Percentiles rank a stretch among this genome's conserved stretches.
Evolutionary conservation across 805 yeast species (phyloP).

Genomic region (Yarrowia keelungensis): DNA sequence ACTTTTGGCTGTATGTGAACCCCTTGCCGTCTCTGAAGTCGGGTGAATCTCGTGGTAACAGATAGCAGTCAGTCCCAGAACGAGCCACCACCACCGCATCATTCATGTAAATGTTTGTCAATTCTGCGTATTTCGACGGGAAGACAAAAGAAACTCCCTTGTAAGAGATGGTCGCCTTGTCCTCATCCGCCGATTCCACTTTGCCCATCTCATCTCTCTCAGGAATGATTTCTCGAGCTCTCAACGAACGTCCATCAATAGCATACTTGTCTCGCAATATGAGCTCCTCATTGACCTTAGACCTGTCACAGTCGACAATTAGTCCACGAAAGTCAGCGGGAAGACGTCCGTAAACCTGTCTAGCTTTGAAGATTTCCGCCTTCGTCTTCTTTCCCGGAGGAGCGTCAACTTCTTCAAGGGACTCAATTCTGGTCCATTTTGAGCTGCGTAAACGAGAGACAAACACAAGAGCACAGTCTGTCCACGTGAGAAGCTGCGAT

Average conservation of each 20-base stretch:
- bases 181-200: neutral
- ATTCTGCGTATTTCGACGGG: neutral
- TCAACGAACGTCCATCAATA: neutral
- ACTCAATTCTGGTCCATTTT: neutral
- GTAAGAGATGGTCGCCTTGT: neutral
- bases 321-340: neutral
- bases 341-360: slow-evolving; percentile 1
- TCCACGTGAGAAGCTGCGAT: neutral
- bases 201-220: slow-evolving; percentile 4
- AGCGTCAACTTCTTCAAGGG: neutral
- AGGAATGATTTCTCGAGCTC: neutral
- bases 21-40: neutral
- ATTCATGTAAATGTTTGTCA: slow-evolving; percentile 1
- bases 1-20: neutral
- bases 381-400: neutral
- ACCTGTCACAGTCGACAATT: neutral
- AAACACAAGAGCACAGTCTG: neutral
- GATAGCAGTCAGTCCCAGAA: neutral
- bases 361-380: neutral
- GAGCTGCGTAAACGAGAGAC: neutral
- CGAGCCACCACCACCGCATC: neutral
- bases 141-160: neutral
- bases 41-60: neutral
- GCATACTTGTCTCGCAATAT: neutral
- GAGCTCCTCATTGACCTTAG: slow-evolving; percentile 1